These are phyloP conservation scores for Cryptococcus sp. DNA, from an alignment of 1,284 basidiomycete species.

Conservation along the genomic window DNA sequence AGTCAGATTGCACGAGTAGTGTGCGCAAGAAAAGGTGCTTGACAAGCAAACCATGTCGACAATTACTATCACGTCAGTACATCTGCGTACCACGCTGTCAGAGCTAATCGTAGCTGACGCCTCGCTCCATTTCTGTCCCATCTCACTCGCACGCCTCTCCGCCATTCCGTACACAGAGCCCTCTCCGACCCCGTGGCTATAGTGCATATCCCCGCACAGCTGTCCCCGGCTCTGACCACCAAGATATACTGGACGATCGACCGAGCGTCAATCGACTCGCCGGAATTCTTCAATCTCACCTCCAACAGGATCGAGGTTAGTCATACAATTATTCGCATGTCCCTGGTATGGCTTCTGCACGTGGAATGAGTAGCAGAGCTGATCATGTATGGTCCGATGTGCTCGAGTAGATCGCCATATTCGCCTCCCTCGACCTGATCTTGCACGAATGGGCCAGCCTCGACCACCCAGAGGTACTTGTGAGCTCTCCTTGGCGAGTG, in stretches of 20 bases:
- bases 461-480: slow-evolving; percentile 24
- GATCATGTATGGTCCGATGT: neutral
- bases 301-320: slow-evolving; percentile 46
- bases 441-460: slow-evolving; percentile 30
- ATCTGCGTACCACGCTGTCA: too few relatives aligned
- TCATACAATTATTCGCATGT: neutral
- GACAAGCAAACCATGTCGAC: too few relatives aligned
- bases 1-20: too few relatives aligned
- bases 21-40: too few relatives aligned
- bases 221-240: slow-evolving; percentile 24
- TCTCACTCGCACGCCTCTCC: too few relatives aligned
- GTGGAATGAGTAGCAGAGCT: neutral
- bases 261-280: slow-evolving; percentile 23
- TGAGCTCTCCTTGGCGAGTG: slow-evolving; percentile 44
- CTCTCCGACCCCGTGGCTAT: slow-evolving; percentile 40
- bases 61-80: too few relatives aligned
- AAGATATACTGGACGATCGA: slow-evolving; percentile 47
- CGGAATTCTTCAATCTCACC: slow-evolving; percentile 49
- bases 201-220: slow-evolving; percentile 42
- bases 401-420: slow-evolving; percentile 41
- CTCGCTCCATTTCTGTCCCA: too few relatives aligned
- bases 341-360: neutral
- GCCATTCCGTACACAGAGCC: slow-evolving; percentile 20
- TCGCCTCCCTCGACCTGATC: slow-evolving; percentile 37
- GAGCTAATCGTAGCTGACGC: too few relatives aligned